Percentiles rank a stretch among this genome's conserved stretches.
Conservation (phyloP, 2,329 filamentous ascomycete genomes). For the Eutypella sp. region DNA sequence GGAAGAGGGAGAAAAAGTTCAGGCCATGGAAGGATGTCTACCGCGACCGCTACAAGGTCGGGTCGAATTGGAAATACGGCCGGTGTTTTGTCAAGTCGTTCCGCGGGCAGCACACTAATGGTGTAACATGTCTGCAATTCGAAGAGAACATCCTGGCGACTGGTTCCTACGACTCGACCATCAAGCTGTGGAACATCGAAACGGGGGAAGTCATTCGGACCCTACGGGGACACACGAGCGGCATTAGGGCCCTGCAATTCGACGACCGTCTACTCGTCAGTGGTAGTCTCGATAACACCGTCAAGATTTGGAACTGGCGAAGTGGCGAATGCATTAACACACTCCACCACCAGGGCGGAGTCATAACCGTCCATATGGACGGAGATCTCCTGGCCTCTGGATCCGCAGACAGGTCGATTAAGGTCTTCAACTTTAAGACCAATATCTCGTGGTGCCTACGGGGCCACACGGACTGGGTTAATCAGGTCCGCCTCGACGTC, state of each 20-base stretch:
- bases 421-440: conserved; percentile 87
- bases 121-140: conserved; percentile 64
- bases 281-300: conserved; percentile 78
- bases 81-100: conserved; percentile 81
- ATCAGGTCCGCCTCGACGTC: conserved; percentile 84
- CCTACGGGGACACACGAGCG: conserved; percentile 72
- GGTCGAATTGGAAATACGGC: conserved; percentile 96
- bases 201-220: conserved; percentile 84
- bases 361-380: conserved; percentile 85
- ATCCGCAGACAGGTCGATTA: conserved; percentile 83
- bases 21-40: conserved; percentile 97
- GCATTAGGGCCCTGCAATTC: conserved; percentile 86
- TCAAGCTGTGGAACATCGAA: conserved; percentile 94
- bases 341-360: conserved; percentile 72
- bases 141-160: conserved; percentile 89
- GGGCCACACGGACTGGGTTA: conserved; percentile 92
- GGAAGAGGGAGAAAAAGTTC: conserved; percentile 42
- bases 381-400: conserved; percentile 80
- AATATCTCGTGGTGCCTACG: conserved; percentile 74
- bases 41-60: conserved; percentile 89
- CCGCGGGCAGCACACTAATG: conserved; percentile 76
- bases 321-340: conserved; percentile 83
- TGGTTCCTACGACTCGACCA: conserved; percentile 89
- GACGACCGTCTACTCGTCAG: conserved; percentile 88
- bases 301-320: conserved; percentile 96